Evolutionary conservation across 129 eudicot species (phyloP).

Genomic region (Solidago caesia): DNA sequence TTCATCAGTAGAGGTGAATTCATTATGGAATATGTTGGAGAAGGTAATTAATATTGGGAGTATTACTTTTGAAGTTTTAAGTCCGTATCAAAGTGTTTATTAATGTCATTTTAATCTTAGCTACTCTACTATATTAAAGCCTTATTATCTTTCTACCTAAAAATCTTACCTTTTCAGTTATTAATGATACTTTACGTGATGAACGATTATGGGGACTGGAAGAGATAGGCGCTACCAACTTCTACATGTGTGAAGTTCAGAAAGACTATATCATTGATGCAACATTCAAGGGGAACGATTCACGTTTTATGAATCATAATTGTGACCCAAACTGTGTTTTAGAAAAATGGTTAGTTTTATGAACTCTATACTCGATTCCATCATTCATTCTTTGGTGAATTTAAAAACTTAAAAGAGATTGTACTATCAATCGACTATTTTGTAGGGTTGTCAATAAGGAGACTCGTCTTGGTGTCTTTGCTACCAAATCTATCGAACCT

Average conservation of each 20-base stretch:
- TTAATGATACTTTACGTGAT: constrained; percentile 59
- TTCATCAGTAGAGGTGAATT: constrained; percentile 62
- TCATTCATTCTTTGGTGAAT: neutral
- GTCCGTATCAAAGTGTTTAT: neutral
- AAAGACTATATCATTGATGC: constrained; percentile 80
- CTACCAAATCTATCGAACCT: constrained; percentile 54
- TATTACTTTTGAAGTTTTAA: neutral
- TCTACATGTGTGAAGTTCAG: constrained; percentile 66
- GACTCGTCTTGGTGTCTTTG: constrained; percentile 80
- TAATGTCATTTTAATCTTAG: neutral
- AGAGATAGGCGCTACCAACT: constrained; percentile 41
- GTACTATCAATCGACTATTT: neutral
- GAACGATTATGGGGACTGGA: constrained; percentile 79
- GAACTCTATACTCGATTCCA: constrained; percentile 7
- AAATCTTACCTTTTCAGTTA: constrained; percentile 43
- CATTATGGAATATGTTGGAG: constrained; percentile 76
- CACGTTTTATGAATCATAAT: constrained; percentile 83
- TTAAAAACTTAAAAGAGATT: neutral
- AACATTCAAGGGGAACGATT: constrained; percentile 68
- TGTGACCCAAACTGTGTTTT: constrained; percentile 83
- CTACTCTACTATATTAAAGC: neutral
- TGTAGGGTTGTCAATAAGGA: constrained; percentile 77
- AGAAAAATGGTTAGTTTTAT: constrained; percentile 55
- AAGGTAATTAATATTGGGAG: constrained; percentile 44
- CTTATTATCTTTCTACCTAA: neutral